Evolutionary conservation across 192 early-diverging fungal species (phyloP).

Genomic region (Backusella westeae): DNA sequence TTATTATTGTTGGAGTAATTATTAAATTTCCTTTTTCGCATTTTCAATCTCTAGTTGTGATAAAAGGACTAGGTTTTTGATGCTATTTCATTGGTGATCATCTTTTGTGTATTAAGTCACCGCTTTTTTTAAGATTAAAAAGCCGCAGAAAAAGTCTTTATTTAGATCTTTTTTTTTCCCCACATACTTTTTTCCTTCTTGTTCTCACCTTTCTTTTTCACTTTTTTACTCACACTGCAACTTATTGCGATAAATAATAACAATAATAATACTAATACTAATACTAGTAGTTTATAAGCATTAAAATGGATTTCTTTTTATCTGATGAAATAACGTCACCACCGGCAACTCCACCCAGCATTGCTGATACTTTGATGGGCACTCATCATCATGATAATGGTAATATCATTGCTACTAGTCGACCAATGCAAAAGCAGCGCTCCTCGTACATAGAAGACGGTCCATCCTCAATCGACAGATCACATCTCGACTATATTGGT

Average conservation of each 20-base stretch:
- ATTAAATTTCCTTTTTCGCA: too few relatives aligned
- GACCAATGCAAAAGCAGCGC: not conserved
- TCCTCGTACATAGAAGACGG: not conserved
- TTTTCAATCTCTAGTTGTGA: too few relatives aligned
- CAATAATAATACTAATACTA: too few relatives aligned
- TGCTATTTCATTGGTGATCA: not conserved
- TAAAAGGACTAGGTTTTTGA: not conserved
- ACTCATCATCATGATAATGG: not conserved
- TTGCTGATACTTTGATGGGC: not conserved
- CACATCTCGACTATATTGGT: constrained; percentile 22
- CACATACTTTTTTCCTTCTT: not conserved
- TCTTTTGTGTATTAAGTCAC: not conserved
- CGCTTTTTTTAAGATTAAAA: not conserved
- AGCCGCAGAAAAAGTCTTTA: not conserved
- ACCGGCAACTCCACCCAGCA: constrained; percentile 36
- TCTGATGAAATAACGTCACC: constrained; percentile 31
- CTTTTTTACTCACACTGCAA: not conserved
- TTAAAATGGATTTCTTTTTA: constrained; percentile 24
- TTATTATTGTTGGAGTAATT: too few relatives aligned
- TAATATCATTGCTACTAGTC: not conserved
- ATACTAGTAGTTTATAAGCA: not conserved
- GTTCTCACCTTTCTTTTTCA: not conserved
- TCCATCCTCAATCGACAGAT: not conserved
- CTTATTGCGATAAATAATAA: not conserved
- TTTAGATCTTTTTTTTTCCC: not conserved